Percentiles rank a stretch among this genome's conserved stretches.
Conservation (phyloP, 768 basidiomycete genomes). For the Agaricus subrufescens region DNA sequence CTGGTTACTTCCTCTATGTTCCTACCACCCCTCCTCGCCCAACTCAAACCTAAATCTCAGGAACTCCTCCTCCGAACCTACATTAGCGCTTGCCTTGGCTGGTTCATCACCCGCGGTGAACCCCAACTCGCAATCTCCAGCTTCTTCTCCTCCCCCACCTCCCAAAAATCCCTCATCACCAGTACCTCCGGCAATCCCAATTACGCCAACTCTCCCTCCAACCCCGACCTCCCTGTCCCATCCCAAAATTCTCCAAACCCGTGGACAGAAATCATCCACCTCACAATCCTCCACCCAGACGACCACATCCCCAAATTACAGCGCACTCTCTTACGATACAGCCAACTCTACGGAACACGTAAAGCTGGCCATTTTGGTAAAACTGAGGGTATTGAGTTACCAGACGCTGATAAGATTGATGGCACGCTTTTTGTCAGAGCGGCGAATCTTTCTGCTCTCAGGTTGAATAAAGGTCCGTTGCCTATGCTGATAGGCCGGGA, state of each 20-base stretch:
- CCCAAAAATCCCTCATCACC: conserved; percentile 1
- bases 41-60: conserved; percentile 37
- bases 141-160: conserved; percentile 37
- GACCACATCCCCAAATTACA: conserved; percentile 41
- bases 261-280: conserved; percentile 55
- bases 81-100: conserved; percentile 44
- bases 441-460: conserved; percentile 43
- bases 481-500: not conserved
- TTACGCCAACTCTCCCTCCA: not conserved
- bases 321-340: conserved; percentile 29
- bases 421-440: conserved; percentile 55
- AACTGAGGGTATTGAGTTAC: conserved; percentile 34
- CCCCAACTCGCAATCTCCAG: conserved; percentile 38
- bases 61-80: conserved; percentile 52
- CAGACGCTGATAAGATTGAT: conserved; percentile 44
- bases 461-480: conserved; percentile 14
- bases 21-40: conserved; percentile 42
- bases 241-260: conserved; percentile 39
- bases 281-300: conserved; percentile 50
- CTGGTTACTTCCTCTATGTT: conserved; percentile 64
- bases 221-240: not conserved
- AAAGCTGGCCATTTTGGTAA: conserved; percentile 9
- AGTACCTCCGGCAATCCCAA: conserved; percentile 12
- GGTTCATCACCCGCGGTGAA: conserved; percentile 57
- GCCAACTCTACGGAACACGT: conserved; percentile 8